Base-by-base conservation (phyloP, 2,329 filamentous ascomycete genomes). In the Alternaria tenuissima region DNA sequence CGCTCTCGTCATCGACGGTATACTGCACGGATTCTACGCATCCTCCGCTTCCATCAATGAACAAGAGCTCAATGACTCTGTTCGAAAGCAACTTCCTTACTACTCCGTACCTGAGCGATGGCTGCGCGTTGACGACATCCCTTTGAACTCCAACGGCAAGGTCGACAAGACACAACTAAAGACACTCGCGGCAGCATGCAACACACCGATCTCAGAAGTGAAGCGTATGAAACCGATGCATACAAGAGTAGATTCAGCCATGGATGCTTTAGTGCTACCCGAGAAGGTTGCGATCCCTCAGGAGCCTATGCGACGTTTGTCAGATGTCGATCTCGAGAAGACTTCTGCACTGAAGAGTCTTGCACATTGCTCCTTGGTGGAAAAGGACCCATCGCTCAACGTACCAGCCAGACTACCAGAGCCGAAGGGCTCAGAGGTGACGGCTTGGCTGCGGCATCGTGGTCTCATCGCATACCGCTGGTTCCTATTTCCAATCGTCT, bases 61-160 rank as follows among this genome's bases (percentile, higher is more conserved):
- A 43, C 26, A 74, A 7, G 72, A 74, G 14, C 75, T 86, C 44
- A 73, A 79, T 32, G 69, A 75, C 9, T 78, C 82, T 52, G 76
- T 83, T 11, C 74, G 79, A 49, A 73, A 77, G 42, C 76, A 77
- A 12, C 81, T 86, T 47, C 84, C 85, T 2, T 87, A 86, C 71
- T 87, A 88, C 65, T 85, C 84, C 1, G 78, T 86, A 11, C 86
- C 86, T 0, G 78, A 80, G 8, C 71, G 76, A 47, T 81, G 84
- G 70, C 77, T 82, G 30, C 76, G 79, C 22, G 72, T 85, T 5
- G 68, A 76, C 0, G 73, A 75, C 3, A 79, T 88, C 26, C 84
- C 85, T 0, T 76, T 84, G 24, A 87, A 85, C 0, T 64, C 79
- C 3, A 87, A 88, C 60, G 86, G 86, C 44, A 88, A 88, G 73